Base-by-base conservation (phyloP, 768 basidiomycete species). In the Gloeophyllum trabeum region DNA sequence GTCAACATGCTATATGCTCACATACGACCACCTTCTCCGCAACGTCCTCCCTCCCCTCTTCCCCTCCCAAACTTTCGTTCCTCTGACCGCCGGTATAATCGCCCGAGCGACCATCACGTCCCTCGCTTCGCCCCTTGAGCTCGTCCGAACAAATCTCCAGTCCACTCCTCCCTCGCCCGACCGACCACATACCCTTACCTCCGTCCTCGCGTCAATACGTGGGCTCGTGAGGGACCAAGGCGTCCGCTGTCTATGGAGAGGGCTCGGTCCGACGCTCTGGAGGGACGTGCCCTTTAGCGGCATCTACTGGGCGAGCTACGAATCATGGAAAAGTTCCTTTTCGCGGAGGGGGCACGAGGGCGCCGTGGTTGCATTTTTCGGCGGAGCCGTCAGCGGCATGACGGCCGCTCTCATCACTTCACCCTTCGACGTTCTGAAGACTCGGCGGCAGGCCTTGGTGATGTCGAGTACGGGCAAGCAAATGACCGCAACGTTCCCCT, bases 251-350 rank as follows among this genome's bases (percentile, higher is more conserved):
- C 70, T 98, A 21, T 99, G 91, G 90, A 71, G 89, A 41, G 96
- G 96, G 0, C 69, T 99, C 5, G 85, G 85, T 1, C 76, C 93
- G 2, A 94, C 91, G 4, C 67, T 99, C 6, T 97, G 92, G 92
- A 75, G 96, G 39, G 96, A 99, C 52, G 93, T 98, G 4, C 94
- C 96, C 0, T 99, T 99, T 58, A 91, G 88, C 30, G 96, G 93
- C 7, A 66, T 94, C 24, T 99, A 99, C 54, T 99, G 96, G 96
- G 88, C 89, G 3, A 80, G 84, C 20, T 98, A 97, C 56, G 94
- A 99, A 58, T 64, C 75, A 0, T 75, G 78, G 62, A 97, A 96
- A 64, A 64, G 67, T 16, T 51, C 59, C 13, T 75, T 91, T 51
- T 62, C 67, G 51, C 62, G 67, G 44, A 58, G 61, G 41, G 77